phyloP scores from a whole-genome alignment of 495 filamentous ascomycete species.

The Letharia lupina region DNA sequence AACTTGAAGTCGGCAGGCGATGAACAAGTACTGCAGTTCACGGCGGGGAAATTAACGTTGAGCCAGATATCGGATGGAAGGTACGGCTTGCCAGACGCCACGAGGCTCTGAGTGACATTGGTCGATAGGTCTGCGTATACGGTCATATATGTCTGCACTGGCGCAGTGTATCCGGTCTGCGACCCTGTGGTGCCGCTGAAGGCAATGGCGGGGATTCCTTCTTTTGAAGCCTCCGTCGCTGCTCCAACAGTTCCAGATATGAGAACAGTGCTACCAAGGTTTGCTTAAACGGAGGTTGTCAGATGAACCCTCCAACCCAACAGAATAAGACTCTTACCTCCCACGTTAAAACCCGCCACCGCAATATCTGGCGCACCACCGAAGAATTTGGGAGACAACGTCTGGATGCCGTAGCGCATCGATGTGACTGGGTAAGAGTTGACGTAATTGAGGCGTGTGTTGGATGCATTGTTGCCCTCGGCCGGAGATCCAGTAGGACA shows the following conservation, averaged over 20 bases:
- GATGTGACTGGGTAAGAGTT: slow-evolving; percentile 61
- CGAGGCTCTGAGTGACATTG: slow-evolving; percentile 45
- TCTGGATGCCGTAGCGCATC: slow-evolving; percentile 55
- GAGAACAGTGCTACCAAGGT: slow-evolving; percentile 44
- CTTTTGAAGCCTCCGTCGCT: slow-evolving; percentile 47
- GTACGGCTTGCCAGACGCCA: slow-evolving; percentile 50
- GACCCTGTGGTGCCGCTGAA: slow-evolving; percentile 48
- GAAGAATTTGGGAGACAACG: slow-evolving; percentile 43
- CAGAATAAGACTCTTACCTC: slow-evolving; percentile 24
- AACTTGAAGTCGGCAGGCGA: slow-evolving; percentile 46
- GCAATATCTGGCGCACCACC: slow-evolving; percentile 47
- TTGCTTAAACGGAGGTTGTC: slow-evolving; percentile 20
- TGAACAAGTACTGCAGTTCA: slow-evolving; percentile 39
- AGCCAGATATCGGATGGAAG: slow-evolving; percentile 51
- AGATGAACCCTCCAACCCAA: background rate
- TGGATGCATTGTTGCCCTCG: slow-evolving; percentile 45
- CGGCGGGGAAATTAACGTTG: slow-evolving; percentile 57
- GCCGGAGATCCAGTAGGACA: slow-evolving; percentile 49
- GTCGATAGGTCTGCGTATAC: slow-evolving; percentile 54
- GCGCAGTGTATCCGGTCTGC: slow-evolving; percentile 44
- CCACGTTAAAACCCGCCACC: slow-evolving; percentile 58
- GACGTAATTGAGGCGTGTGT: slow-evolving; percentile 56
- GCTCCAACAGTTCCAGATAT: slow-evolving; percentile 59
- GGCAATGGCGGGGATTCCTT: slow-evolving; percentile 54
- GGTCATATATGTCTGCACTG: slow-evolving; percentile 41